These are phyloP conservation scores for Diplosphaera chodatii DNA, from an alignment of 139 green algal genomes.

Conservation along the genomic window DNA sequence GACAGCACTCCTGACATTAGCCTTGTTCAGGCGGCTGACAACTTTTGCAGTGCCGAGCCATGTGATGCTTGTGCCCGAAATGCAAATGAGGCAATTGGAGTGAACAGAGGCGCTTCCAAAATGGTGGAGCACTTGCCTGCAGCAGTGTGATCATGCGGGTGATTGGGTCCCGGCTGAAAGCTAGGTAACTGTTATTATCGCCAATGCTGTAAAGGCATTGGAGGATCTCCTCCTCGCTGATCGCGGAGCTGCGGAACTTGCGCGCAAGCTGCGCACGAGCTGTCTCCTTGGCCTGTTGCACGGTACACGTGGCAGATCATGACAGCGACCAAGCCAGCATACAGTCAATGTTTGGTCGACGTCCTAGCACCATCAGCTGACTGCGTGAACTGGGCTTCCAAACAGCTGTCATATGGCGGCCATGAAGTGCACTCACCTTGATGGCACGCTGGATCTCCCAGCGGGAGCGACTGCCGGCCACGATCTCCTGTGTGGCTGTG, in stretches of 20 bases:
- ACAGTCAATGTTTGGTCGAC: too few species aligned
- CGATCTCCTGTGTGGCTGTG: slow-evolving; percentile 78
- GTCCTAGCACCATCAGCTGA: too few species aligned
- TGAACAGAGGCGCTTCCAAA: too few species aligned
- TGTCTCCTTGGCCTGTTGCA: slow-evolving; percentile 73
- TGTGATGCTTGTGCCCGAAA: too few species aligned
- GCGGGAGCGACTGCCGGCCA: slow-evolving; percentile 33
- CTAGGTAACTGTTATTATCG: slow-evolving; percentile 92
- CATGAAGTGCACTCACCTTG: slow-evolving; percentile 31
- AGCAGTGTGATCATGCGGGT: slow-evolving; percentile 66
- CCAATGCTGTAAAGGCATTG: slow-evolving; percentile 80
- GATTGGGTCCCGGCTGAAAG: slow-evolving; percentile 83
- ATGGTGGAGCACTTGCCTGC: background rate
- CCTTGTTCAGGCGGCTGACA: too few species aligned
- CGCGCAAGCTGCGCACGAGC: slow-evolving; percentile 63
- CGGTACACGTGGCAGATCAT: too few species aligned
- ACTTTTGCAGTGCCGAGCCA: too few species aligned
- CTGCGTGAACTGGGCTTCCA: too few species aligned
- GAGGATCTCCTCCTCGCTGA: slow-evolving; percentile 70
- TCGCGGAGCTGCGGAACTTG: slow-evolving; percentile 38
- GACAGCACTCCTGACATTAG: too few species aligned
- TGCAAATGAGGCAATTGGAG: too few species aligned
- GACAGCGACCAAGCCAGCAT: too few species aligned
- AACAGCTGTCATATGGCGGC: background rate
- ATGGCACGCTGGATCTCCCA: slow-evolving; percentile 74